Evolutionary conservation across 495 filamentous ascomycete genomes (phyloP).

Genomic region (Neurospora sp.): DNA sequence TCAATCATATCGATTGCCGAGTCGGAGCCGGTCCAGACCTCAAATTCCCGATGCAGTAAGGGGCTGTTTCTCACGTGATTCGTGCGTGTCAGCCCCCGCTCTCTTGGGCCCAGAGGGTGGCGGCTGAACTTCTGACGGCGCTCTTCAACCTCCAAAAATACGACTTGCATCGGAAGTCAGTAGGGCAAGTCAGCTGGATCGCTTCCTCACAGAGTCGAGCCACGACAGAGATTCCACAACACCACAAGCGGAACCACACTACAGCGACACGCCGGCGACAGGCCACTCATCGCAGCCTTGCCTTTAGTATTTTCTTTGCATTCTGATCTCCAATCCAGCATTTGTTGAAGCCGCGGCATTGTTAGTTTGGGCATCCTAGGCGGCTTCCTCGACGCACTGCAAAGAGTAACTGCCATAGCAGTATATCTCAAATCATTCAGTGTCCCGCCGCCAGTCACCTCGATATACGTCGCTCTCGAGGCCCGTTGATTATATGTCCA

Average conservation of each 20-base stretch:
- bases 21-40: background rate
- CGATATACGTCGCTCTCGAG: background rate
- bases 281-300: background rate
- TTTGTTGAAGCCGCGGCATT: background rate
- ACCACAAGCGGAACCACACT: background rate
- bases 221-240: background rate
- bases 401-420: background rate
- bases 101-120: constrained; percentile 1
- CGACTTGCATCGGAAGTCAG: background rate
- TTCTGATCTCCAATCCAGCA: background rate
- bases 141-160: constrained; percentile 8
- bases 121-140: constrained; percentile 1
- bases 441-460: background rate
- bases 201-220: background rate
- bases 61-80: constrained; percentile 8
- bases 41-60: background rate
- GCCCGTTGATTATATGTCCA: background rate
- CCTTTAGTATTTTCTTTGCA: background rate
- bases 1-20: background rate
- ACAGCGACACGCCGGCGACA: background rate
- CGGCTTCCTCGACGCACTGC: background rate
- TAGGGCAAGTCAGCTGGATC: background rate
- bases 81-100: constrained; percentile 6
- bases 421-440: background rate
- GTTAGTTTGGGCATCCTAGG: background rate